Percentiles rank a stretch among this genome's conserved stretches.
phyloP scores from a whole-genome alignment of 257 asterid genomes.

The Knoxia roxburghii region DNA sequence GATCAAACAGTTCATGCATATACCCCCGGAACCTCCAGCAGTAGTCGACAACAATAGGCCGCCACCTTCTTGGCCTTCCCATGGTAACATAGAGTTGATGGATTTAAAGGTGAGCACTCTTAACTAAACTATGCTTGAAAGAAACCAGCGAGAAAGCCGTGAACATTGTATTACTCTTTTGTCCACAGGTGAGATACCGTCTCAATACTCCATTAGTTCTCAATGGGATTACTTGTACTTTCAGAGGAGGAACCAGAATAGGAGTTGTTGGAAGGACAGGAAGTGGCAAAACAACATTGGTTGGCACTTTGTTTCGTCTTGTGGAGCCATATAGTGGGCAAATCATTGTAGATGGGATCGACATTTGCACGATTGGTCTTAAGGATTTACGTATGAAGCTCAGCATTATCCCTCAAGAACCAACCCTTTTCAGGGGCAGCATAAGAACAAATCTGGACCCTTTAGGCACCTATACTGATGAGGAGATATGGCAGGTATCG shows the following conservation, averaged over 20 bases:
- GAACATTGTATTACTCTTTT: neutral
- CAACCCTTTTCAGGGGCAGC: conserved; percentile 72
- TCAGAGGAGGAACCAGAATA: conserved; percentile 55
- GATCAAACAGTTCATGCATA: conserved; percentile 66
- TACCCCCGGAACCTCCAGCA: conserved; percentile 64
- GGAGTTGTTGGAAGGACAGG: conserved; percentile 92
- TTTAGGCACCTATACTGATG: conserved; percentile 55
- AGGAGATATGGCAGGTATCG: conserved; percentile 73
- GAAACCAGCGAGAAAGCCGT: neutral
- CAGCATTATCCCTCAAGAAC: conserved; percentile 87
- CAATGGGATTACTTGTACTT: conserved; percentile 67
- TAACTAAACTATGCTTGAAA: neutral
- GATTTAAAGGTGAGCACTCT: conserved; percentile 44
- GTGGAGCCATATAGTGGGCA: conserved; percentile 67
- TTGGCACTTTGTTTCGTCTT: conserved; percentile 67
- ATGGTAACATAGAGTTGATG: conserved; percentile 52
- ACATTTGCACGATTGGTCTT: conserved; percentile 65
- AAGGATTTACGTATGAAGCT: conserved; percentile 63
- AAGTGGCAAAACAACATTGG: conserved; percentile 77
- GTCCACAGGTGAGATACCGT: conserved; percentile 56
- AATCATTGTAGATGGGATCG: conserved; percentile 50
- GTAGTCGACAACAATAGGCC: conserved; percentile 49
- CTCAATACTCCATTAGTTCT: conserved; percentile 70
- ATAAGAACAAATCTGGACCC: conserved; percentile 76
- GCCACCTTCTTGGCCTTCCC: conserved; percentile 57